Conservation (phyloP, 2,329 filamentous ascomycete genomes). For the Aureobasidium mangrovei region DNA sequence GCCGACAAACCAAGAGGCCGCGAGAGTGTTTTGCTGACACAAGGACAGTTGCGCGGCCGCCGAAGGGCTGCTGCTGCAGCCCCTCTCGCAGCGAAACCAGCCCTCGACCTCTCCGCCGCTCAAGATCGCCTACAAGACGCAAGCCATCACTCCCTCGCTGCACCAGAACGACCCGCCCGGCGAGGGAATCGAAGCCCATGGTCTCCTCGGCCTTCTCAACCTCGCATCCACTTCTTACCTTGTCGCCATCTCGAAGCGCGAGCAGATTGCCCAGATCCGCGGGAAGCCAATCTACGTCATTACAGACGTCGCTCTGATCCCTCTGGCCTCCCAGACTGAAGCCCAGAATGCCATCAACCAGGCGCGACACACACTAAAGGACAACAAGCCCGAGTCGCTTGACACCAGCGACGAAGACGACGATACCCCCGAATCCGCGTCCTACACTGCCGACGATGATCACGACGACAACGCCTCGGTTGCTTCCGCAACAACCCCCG, state of each 20-base stretch:
- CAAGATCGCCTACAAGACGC: constrained; percentile 60
- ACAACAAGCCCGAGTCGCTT: constrained; percentile 25
- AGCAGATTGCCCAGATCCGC: constrained; percentile 80
- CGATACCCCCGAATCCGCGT: constrained; percentile 20
- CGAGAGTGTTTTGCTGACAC: not conserved
- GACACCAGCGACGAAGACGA: constrained; percentile 27
- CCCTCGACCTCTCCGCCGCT: constrained; percentile 47
- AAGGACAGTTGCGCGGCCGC: constrained; percentile 49
- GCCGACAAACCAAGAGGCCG: not conserved
- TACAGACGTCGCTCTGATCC: constrained; percentile 84
- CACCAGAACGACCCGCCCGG: constrained; percentile 31
- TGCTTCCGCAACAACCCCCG: constrained; percentile 1
- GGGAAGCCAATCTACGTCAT: constrained; percentile 78
- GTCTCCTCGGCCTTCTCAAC: constrained; percentile 63
- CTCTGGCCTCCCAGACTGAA: constrained; percentile 65
- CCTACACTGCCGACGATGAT: constrained; percentile 25
- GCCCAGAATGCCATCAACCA: constrained; percentile 62
- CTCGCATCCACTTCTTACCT: constrained; percentile 71
- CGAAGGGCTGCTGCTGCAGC: constrained; percentile 76
- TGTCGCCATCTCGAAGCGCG: constrained; percentile 73
- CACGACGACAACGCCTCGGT: constrained; percentile 21
- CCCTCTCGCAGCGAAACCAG: constrained; percentile 46
- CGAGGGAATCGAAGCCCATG: constrained; percentile 38
- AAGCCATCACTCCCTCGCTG: constrained; percentile 41
- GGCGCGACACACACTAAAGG: constrained; percentile 42